Percentiles rank a stretch among this genome's conserved stretches.
Evolutionary conservation across 2,329 filamentous ascomycete genomes (phyloP).

Genomic region (Apiospora marii): DNA sequence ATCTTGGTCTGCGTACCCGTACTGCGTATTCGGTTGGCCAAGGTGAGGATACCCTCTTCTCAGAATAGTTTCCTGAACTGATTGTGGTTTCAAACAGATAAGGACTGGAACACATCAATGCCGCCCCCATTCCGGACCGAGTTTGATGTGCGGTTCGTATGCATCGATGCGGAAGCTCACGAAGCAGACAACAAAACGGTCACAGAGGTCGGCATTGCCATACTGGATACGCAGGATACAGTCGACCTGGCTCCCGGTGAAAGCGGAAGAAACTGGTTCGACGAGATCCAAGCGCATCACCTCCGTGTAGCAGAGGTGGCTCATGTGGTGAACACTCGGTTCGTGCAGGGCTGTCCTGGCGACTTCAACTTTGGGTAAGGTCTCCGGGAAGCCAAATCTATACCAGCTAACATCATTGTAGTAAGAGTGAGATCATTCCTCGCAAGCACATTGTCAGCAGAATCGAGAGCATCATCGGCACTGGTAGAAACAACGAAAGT

Average conservation of each 20-base stretch:
- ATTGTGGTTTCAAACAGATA: background rate
- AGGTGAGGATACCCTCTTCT: constrained; percentile 26
- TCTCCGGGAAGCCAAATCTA: background rate
- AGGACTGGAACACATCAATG: constrained; percentile 43
- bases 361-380: constrained; percentile 77
- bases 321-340: constrained; percentile 71
- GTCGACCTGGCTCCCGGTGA: constrained; percentile 64
- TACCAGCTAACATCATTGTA: constrained; percentile 36
- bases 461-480: constrained; percentile 45
- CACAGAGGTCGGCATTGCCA: constrained; percentile 87
- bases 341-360: constrained; percentile 76
- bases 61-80: background rate
- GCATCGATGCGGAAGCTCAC: constrained; percentile 83
- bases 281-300: constrained; percentile 73
- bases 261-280: constrained; percentile 71
- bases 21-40: background rate
- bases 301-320: constrained; percentile 77
- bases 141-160: constrained; percentile 72
- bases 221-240: constrained; percentile 74
- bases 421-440: constrained; percentile 51
- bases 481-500: constrained; percentile 33
- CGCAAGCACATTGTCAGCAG: constrained; percentile 47
- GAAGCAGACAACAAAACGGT: constrained; percentile 72
- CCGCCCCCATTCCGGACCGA: constrained; percentile 57
- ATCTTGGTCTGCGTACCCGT: constrained; percentile 68